These are phyloP conservation scores for Globomyces pollinis-pini DNA, from an alignment of 192 early-diverging fungal species.

Conservation along the genomic window DNA sequence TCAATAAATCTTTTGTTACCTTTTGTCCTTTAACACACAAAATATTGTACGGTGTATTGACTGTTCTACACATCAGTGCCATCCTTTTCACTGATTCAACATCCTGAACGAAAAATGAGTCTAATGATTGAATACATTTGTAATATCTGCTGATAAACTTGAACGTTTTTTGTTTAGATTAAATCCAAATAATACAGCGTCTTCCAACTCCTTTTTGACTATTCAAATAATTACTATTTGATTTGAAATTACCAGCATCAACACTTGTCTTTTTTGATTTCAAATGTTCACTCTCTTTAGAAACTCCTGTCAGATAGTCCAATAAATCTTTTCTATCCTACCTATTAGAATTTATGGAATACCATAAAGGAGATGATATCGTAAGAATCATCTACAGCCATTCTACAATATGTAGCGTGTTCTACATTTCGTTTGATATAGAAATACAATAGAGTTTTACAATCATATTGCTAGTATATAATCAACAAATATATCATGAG, in stretches of 20 bases:
- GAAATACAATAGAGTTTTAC: conserved; percentile 67
- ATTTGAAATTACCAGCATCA: conserved; percentile 4
- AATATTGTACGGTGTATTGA: background rate
- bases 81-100: conserved; percentile 5
- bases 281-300: background rate
- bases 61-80: background rate
- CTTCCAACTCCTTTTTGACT: conserved; percentile 6
- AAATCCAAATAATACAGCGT: conserved; percentile 9
- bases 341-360: too few species aligned
- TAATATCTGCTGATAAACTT: background rate
- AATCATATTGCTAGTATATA: too few species aligned
- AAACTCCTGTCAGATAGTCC: conserved; percentile 58
- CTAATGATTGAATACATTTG: background rate
- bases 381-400: background rate
- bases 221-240: background rate
- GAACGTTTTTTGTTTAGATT: conserved; percentile 7
- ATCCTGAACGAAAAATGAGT: too few species aligned
- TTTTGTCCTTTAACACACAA: background rate
- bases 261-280: background rate
- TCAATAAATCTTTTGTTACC: background rate
- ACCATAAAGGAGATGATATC: conserved; percentile 54
- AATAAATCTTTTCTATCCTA: conserved; percentile 63
- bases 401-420: conserved; percentile 66
- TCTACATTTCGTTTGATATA: conserved; percentile 53
- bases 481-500: too few species aligned